A percentile compares a stretch with the other conserved stretches of the same genome.
phyloP scores from a whole-genome alignment of 352 stramenopile species.

The Thalassiosira ordinaria region DNA sequence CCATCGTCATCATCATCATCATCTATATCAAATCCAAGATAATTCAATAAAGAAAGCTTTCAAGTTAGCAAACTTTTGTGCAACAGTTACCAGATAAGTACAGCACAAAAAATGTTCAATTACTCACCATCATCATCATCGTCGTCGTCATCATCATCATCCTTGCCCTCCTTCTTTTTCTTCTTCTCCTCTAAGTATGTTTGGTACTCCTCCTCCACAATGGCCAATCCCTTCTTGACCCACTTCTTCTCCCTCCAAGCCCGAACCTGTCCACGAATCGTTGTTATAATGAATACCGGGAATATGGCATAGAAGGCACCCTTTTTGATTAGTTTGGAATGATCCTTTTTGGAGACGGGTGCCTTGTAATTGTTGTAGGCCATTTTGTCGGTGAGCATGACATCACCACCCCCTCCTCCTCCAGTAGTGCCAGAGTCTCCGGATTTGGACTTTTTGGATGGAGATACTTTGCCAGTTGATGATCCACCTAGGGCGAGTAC shows the following conservation, averaged over 20 bases:
- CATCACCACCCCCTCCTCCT: conserved; percentile 37
- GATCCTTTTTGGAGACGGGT: conserved; percentile 33
- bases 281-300: conserved; percentile 56
- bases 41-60: conserved; percentile 2
- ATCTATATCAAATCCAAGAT: conserved; percentile 13
- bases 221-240: conserved; percentile 40
- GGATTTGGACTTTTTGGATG: conserved; percentile 25
- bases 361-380: conserved; percentile 59
- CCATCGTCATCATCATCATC: conserved; percentile 41
- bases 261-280: conserved; percentile 49
- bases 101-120: conserved; percentile 14
- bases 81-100: conserved; percentile 6
- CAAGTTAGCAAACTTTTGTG: not conserved
- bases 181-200: conserved; percentile 52
- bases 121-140: conserved; percentile 36
- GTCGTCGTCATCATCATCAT: conserved; percentile 36
- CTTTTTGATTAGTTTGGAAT: conserved; percentile 52
- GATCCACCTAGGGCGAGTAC: conserved; percentile 41
- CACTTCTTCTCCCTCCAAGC: conserved; percentile 48
- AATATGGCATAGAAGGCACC: conserved; percentile 50
- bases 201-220: conserved; percentile 51
- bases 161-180: conserved; percentile 34
- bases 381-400: conserved; percentile 57
- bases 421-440: not conserved
- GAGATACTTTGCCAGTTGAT: conserved; percentile 13